Percentiles rank a stretch among this genome's conserved stretches.
Conservation (phyloP, 139 green algal species). For the Pseudopediastrum boryanum region DNA sequence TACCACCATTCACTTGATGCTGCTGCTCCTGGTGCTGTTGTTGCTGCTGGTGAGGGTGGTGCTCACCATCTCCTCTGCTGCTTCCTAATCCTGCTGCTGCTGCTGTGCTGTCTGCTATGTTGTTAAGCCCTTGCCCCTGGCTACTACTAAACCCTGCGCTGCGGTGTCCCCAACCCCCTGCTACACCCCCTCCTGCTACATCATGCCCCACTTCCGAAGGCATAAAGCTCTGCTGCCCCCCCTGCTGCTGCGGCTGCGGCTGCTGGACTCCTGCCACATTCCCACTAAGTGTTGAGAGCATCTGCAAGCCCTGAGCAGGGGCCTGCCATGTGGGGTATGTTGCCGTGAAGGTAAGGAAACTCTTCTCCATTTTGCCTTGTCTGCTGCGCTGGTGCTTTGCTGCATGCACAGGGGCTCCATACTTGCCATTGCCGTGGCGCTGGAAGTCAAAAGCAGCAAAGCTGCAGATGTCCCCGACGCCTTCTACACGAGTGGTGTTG, state of each 20-base stretch:
- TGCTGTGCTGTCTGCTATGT: too few relatives aligned
- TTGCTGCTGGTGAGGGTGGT: too few relatives aligned
- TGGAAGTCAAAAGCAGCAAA: slow-evolving; percentile 84
- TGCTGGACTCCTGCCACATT: not conserved
- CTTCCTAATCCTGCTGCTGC: too few relatives aligned
- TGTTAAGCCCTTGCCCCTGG: too few relatives aligned
- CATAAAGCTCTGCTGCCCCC: not conserved
- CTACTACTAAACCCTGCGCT: too few relatives aligned
- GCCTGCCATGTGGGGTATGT: slow-evolving; percentile 90
- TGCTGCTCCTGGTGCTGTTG: too few relatives aligned
- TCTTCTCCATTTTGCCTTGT: slow-evolving; percentile 96
- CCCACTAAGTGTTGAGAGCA: slow-evolving; percentile 52
- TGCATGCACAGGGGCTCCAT: slow-evolving; percentile 53
- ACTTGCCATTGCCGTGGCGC: slow-evolving; percentile 84
- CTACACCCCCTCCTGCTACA: not conserved
- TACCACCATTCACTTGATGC: not conserved
- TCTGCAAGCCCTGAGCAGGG: slow-evolving; percentile 44
- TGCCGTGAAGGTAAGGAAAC: slow-evolving; percentile 86
- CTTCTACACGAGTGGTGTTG: slow-evolving; percentile 67
- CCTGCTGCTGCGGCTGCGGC: slow-evolving; percentile 12
- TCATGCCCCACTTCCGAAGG: not conserved
- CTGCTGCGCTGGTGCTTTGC: slow-evolving; percentile 25
- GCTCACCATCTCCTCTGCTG: too few relatives aligned
- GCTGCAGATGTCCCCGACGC: slow-evolving; percentile 91
- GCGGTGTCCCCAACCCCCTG: not conserved